Evolutionary conservation across 1,139 yeast genomes (phyloP).

Genomic region (Kurtzmaniella natalensis): DNA sequence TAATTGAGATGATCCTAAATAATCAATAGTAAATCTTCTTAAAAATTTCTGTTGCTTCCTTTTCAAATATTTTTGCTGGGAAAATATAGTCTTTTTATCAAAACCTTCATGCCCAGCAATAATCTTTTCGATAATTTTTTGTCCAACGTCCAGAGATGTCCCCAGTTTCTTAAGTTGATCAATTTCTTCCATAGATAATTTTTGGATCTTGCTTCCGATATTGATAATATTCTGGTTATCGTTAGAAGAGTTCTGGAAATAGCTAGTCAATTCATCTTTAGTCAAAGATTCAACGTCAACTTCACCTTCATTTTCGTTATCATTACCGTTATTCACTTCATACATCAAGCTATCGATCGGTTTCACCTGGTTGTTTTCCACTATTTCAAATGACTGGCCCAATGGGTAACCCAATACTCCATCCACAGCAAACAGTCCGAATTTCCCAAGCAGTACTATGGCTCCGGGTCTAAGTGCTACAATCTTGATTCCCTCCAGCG

Average conservation of each 20-base stretch:
- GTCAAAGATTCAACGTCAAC: conserved; percentile 23
- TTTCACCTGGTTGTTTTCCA: conserved; percentile 49
- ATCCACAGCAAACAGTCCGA: conserved; percentile 77
- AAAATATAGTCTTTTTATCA: conserved; percentile 80
- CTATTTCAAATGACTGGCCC: conserved; percentile 87
- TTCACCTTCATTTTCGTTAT: conserved; percentile 18
- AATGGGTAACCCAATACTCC: conserved; percentile 75
- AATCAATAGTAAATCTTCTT: conserved; percentile 78
- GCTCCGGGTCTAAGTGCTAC: conserved; percentile 60
- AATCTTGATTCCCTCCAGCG: conserved; percentile 75
- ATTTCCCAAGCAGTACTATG: conserved; percentile 75
- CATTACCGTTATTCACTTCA: conserved; percentile 23
- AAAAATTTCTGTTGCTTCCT: conserved; percentile 90
- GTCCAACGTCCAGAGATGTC: conserved; percentile 63
- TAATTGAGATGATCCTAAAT: conserved; percentile 72
- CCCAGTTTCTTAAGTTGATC: conserved; percentile 71
- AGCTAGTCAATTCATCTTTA: conserved; percentile 35
- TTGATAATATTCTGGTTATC: conserved; percentile 71
- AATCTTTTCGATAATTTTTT: conserved; percentile 75
- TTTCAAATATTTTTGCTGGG: conserved; percentile 87
- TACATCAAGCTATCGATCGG: conserved; percentile 41
- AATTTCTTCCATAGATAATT: conserved; percentile 68
- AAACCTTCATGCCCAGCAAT: conserved; percentile 82
- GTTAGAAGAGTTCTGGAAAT: conserved; percentile 45
- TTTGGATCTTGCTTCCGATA: conserved; percentile 73